phyloP scores from a whole-genome alignment of 345 rosid genomes.

The Draba incana region DNA sequence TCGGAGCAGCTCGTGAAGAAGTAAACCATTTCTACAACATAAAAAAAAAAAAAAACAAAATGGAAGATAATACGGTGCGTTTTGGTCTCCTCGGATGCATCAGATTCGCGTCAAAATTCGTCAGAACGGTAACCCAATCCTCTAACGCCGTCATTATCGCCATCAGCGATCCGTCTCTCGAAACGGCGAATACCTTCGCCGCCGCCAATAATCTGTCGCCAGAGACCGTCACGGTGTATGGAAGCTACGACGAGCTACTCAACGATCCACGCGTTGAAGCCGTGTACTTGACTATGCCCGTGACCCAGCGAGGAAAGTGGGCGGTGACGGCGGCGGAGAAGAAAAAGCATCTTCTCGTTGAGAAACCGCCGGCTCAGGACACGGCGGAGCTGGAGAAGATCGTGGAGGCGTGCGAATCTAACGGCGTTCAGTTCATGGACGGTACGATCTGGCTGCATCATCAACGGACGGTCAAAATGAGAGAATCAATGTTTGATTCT shows the following conservation, averaged over 20 bases:
- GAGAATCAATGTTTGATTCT: slow-evolving; percentile 53
- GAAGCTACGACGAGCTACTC: slow-evolving; percentile 59
- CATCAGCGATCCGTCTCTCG: slow-evolving; percentile 61
- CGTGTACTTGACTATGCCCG: slow-evolving; percentile 67
- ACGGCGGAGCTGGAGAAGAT: slow-evolving; percentile 59
- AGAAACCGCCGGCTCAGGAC: slow-evolving; percentile 67
- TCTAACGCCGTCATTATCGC: slow-evolving; percentile 55
- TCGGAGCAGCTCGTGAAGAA: not conserved
- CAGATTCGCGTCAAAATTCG: slow-evolving; percentile 54
- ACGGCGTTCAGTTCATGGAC: slow-evolving; percentile 81
- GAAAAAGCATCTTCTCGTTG: slow-evolving; percentile 64
- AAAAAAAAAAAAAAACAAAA: not conserved
- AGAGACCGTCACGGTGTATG: slow-evolving; percentile 48
- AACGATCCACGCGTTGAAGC: slow-evolving; percentile 60
- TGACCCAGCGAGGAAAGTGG: slow-evolving; percentile 57
- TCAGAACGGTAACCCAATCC: slow-evolving; percentile 56
- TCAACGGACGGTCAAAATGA: slow-evolving; percentile 60
- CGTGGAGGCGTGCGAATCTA: slow-evolving; percentile 60
- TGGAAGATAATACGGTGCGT: slow-evolving; percentile 48
- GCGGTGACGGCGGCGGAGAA: slow-evolving; percentile 57
- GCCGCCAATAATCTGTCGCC: slow-evolving; percentile 44
- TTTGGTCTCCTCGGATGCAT: slow-evolving; percentile 72
- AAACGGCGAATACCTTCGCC: slow-evolving; percentile 57
- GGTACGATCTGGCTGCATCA: slow-evolving; percentile 78
- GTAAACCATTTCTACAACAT: not conserved